Conservation (phyloP, 164 flowering plant species). For the Brasenia schreberi region DNA sequence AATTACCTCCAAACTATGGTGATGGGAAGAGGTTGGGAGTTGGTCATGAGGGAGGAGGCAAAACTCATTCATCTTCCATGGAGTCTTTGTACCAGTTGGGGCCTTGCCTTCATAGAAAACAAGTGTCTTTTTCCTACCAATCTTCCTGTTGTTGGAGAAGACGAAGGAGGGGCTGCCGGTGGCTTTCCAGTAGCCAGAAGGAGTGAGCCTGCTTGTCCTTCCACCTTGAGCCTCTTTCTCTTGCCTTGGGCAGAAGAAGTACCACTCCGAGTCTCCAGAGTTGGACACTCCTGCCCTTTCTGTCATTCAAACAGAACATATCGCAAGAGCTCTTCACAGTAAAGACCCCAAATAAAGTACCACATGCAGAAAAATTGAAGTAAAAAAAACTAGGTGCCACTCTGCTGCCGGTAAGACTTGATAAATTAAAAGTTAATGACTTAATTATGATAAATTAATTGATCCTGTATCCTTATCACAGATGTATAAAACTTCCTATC, state of each 20-base stretch:
- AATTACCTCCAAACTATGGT: not conserved
- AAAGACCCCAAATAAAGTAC: not conserved
- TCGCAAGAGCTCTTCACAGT: not conserved
- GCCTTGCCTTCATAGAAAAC: constrained; percentile 2
- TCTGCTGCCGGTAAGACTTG: not conserved
- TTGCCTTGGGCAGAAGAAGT: constrained; percentile 49
- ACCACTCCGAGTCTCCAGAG: constrained; percentile 42
- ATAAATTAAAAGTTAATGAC: not conserved
- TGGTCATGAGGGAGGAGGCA: not conserved
- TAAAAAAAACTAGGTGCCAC: not conserved
- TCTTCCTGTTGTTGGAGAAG: constrained; percentile 25
- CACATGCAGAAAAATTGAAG: not conserved
- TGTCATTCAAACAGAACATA: constrained; percentile 8
- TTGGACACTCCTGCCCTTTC: constrained; percentile 32
- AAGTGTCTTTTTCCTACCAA: constrained; percentile 29
- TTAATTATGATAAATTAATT: no score
- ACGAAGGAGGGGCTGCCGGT: constrained; percentile 53
- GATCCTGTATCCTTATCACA: no score
- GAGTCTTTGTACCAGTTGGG: not conserved
- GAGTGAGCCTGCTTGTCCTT: constrained; percentile 37
- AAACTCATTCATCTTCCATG: constrained; percentile 3
- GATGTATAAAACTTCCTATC: not conserved
- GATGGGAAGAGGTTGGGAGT: not conserved
- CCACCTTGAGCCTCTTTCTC: constrained; percentile 57
- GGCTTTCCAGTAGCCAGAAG: constrained; percentile 61